These are phyloP conservation scores for Juncus inflexus DNA, from an alignment of 176 grass and related monocot genomes.

Conservation along the genomic window DNA sequence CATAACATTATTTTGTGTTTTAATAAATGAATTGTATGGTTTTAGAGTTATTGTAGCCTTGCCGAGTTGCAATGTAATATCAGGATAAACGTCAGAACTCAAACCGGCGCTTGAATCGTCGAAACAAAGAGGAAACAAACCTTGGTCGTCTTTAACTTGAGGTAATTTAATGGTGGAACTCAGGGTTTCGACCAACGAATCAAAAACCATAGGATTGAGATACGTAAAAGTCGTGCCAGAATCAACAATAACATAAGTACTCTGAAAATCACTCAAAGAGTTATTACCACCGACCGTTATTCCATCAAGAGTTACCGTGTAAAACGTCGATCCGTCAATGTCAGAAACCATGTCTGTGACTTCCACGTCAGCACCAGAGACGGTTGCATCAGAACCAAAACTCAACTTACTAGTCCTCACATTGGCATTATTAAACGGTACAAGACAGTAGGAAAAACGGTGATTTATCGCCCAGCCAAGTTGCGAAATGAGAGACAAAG, in stretches of 20 bases:
- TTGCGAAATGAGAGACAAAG: conserved; percentile 48
- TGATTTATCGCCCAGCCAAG: conserved; percentile 24
- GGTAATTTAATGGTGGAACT: conserved; percentile 18
- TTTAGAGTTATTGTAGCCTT: conserved; percentile 34
- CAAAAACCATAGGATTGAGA: conserved; percentile 17
- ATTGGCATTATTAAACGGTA: conserved; percentile 13
- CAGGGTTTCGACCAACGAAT: conserved; percentile 29
- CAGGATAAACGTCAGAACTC: conserved; percentile 14
- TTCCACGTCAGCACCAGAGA: conserved; percentile 22
- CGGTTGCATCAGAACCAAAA: conserved; percentile 46
- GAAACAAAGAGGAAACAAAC: conserved; percentile 40
- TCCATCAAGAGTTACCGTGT: conserved; percentile 36
- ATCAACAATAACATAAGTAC: conserved; percentile 45
- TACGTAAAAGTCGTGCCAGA: conserved; percentile 53
- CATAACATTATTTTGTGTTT: conserved; percentile 14
- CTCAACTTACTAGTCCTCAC: conserved; percentile 29
- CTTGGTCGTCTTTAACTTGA: conserved; percentile 22
- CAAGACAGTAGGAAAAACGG: conserved; percentile 72
- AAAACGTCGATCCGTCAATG: conserved; percentile 6
- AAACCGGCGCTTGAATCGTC: background rate
- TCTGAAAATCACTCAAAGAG: background rate
- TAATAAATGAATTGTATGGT: conserved; percentile 28
- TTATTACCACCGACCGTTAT: conserved; percentile 28
- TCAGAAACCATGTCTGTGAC: conserved; percentile 29
- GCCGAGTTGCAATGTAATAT: conserved; percentile 37